Conservation (phyloP, 345 rosid species). For the Citrus inodora region DNA sequence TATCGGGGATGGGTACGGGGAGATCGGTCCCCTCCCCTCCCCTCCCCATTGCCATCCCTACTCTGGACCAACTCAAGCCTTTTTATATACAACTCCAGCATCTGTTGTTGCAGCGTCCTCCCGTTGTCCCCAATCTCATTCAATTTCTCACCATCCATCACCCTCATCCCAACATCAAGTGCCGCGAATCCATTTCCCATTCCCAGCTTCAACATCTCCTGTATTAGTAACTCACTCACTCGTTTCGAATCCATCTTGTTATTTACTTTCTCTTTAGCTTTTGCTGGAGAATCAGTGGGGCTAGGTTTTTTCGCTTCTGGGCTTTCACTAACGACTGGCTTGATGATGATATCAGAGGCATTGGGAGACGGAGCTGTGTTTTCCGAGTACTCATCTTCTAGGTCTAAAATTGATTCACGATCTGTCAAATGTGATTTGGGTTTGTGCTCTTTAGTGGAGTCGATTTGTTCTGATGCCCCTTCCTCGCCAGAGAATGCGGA, state of each 20-base stretch:
- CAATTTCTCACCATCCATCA: conserved; percentile 9
- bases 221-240: conserved; percentile 13
- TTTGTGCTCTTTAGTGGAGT: conserved; percentile 9
- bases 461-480: background rate
- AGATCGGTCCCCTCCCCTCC: too few relatives aligned
- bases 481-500: conserved; percentile 31
- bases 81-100: conserved; percentile 21
- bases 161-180: background rate
- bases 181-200: background rate
- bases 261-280: too few relatives aligned
- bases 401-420: conserved; percentile 11
- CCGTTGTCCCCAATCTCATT: conserved; percentile 17
- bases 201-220: conserved; percentile 13
- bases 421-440: background rate
- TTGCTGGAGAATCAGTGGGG: background rate
- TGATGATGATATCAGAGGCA: conserved; percentile 21
- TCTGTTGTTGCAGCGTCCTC: conserved; percentile 7
- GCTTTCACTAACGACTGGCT: conserved; percentile 22
- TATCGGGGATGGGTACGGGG: too few relatives aligned
- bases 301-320: background rate
- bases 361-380: conserved; percentile 22
- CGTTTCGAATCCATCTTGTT: background rate
- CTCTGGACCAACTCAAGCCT: conserved; percentile 18
- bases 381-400: conserved; percentile 30
- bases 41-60: too few relatives aligned